Evolutionary conservation across 2,329 filamentous ascomycete genomes (phyloP).

Genomic region (Hypoxylon sp.): DNA sequence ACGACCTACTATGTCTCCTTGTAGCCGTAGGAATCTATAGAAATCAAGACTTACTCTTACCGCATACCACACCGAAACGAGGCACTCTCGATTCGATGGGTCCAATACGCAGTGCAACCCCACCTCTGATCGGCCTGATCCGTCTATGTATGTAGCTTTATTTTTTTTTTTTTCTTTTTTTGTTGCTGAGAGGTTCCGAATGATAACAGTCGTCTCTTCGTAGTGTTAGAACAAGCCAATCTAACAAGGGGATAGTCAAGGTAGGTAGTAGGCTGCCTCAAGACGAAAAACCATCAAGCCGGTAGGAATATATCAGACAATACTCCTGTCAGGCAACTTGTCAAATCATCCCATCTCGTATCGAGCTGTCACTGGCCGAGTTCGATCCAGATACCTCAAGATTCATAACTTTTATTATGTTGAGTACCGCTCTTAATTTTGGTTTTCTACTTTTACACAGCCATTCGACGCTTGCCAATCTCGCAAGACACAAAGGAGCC

Average conservation of each 20-base stretch:
- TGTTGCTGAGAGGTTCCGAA: not conserved
- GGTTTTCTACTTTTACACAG: conserved; percentile 43
- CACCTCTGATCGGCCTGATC: conserved; percentile 16
- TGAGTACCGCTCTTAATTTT: conserved; percentile 34
- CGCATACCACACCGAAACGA: conserved; percentile 11
- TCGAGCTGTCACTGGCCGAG: not conserved
- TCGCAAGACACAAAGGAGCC: conserved; percentile 32
- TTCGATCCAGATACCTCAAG: not conserved
- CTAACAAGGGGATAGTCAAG: not conserved
- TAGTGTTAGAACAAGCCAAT: conserved; percentile 13
- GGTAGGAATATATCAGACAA: not conserved
- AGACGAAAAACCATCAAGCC: not conserved
- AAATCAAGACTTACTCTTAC: too few relatives aligned
- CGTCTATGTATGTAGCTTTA: not conserved
- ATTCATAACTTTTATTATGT: conserved; percentile 35
- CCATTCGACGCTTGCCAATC: conserved; percentile 36
- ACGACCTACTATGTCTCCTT: too few relatives aligned
- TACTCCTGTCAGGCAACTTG: not conserved
- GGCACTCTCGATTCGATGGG: not conserved
- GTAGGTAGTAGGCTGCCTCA: too few relatives aligned
- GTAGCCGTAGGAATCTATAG: too few relatives aligned
- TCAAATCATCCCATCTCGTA: not conserved
- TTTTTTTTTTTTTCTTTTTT: not conserved
- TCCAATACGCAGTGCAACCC: conserved; percentile 26
- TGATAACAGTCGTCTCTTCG: conserved; percentile 6